phyloP scores from a whole-genome alignment of 176 grass and related monocot species.

The Oryza punctata region DNA sequence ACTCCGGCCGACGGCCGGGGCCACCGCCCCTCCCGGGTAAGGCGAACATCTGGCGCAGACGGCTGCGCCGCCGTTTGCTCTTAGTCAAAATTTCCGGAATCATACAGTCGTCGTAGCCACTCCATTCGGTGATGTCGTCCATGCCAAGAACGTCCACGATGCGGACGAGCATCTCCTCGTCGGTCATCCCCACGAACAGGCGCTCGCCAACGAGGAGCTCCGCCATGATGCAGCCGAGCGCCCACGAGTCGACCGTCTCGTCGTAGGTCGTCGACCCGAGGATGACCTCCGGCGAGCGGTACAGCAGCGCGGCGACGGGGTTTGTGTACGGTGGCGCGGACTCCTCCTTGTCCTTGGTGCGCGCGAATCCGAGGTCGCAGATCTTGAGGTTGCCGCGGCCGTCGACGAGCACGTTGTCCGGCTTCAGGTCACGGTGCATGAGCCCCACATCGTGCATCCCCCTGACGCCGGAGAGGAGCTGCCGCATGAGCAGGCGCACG shows the following conservation, averaged over 20 bases:
- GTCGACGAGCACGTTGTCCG: constrained; percentile 36
- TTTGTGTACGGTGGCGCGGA: background rate
- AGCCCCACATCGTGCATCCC: constrained; percentile 25
- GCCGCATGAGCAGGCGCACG: constrained; percentile 13
- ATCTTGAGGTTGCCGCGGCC: constrained; percentile 16
- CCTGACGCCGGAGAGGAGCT: constrained; percentile 10
- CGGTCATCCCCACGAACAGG: constrained; percentile 19
- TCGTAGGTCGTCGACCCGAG: constrained; percentile 1
- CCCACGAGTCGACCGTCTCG: constrained; percentile 20
- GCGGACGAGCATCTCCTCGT: constrained; percentile 9
- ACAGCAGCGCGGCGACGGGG: constrained; percentile 5
- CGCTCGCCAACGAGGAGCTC: constrained; percentile 11
- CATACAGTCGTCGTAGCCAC: background rate
- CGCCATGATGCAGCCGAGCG: constrained; percentile 35
- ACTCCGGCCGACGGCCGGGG: background rate
- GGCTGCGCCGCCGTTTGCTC: background rate
- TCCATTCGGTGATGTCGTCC: constrained; percentile 11
- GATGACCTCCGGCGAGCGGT: constrained; percentile 33
- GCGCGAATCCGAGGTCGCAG: constrained; percentile 41
- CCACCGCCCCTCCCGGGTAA: background rate
- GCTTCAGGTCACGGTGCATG: constrained; percentile 40
- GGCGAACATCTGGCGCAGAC: constrained; percentile 7
- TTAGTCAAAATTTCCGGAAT: background rate
- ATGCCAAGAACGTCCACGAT: constrained; percentile 6
- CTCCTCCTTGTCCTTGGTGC: background rate